Evolutionary conservation across 306 rosid genomes (phyloP).

Genomic region (Psophocarpus tetragonolobus): DNA sequence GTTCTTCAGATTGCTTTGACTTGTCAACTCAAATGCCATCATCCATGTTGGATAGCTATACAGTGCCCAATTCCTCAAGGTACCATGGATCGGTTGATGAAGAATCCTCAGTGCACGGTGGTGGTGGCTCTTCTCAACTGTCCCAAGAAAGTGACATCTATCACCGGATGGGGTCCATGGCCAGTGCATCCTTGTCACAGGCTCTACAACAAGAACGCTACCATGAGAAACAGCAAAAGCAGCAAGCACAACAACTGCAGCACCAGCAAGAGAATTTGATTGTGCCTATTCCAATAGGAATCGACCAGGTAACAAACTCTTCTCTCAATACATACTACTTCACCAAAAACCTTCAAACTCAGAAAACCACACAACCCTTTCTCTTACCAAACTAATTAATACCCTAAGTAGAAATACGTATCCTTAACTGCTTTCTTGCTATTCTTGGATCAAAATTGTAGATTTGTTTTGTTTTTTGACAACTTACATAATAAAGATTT

Average conservation of each 20-base stretch:
- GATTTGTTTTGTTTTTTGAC: too few relatives aligned
- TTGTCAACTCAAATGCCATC: slow-evolving; percentile 39
- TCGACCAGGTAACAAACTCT: slow-evolving; percentile 54
- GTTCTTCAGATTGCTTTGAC: slow-evolving; percentile 51
- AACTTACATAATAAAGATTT: too few relatives aligned
- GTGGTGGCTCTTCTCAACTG: slow-evolving; percentile 45
- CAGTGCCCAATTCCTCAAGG: slow-evolving; percentile 47
- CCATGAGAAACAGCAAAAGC: slow-evolving; percentile 51
- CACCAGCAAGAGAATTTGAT: slow-evolving; percentile 43
- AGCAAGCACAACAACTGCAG: neutral
- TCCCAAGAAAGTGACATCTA: slow-evolving; percentile 47
- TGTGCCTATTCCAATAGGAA: slow-evolving; percentile 53
- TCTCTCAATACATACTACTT: neutral
- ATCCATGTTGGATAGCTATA: slow-evolving; percentile 42
- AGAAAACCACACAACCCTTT: too few relatives aligned
- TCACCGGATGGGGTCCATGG: slow-evolving; percentile 49
- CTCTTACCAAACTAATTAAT: neutral
- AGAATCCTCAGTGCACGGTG: slow-evolving; percentile 37
- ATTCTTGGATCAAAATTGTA: too few relatives aligned
- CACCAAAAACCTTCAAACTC: neutral
- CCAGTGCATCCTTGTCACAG: slow-evolving; percentile 53
- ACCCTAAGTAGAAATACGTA: too few relatives aligned
- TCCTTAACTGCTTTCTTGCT: too few relatives aligned
- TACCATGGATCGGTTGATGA: slow-evolving; percentile 54
- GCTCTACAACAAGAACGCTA: slow-evolving; percentile 66